Conservation (phyloP, 2,329 filamentous ascomycete species). For the Leptodontidium sp. region DNA sequence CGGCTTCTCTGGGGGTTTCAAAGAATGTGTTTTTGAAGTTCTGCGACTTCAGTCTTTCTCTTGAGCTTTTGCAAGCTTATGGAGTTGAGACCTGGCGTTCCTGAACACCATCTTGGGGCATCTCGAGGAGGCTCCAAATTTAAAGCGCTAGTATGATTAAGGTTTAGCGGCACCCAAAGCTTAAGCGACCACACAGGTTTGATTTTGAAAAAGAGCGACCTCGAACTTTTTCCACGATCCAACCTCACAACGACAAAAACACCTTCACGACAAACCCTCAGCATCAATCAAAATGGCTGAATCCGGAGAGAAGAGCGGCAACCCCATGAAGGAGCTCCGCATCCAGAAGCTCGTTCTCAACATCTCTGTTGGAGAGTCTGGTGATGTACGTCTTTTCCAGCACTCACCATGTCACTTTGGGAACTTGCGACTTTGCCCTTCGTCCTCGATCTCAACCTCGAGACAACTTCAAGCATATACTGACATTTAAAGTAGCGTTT, state of each 20-base stretch:
- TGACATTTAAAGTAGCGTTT: constrained; percentile 74
- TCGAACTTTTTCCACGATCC: constrained; percentile 32
- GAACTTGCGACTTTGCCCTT: neutral
- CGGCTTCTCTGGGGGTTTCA: constrained; percentile 49
- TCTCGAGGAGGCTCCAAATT: constrained; percentile 25
- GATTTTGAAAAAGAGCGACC: constrained; percentile 30
- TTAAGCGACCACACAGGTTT: constrained; percentile 25
- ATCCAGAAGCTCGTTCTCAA: constrained; percentile 99
- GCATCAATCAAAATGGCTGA: constrained; percentile 63
- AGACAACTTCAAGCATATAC: neutral
- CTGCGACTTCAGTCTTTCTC: constrained; percentile 45
- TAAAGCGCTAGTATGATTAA: constrained; percentile 24
- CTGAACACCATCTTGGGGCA: constrained; percentile 21
- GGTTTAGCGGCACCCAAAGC: constrained; percentile 20
- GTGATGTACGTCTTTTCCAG: constrained; percentile 62
- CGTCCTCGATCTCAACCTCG: neutral
- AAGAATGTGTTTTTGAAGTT: constrained; percentile 48
- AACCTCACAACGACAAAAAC: constrained; percentile 31
- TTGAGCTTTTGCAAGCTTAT: constrained; percentile 42
- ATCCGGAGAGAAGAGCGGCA: constrained; percentile 79
- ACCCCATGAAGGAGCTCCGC: constrained; percentile 99
- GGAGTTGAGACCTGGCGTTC: constrained; percentile 35
- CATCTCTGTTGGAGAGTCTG: constrained; percentile 99
- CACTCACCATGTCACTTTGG: too few species aligned
- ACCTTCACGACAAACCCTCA: constrained; percentile 34